These are phyloP conservation scores for Chlorella vulgaris DNA, from an alignment of 139 green algal species.

Conservation along the genomic window DNA sequence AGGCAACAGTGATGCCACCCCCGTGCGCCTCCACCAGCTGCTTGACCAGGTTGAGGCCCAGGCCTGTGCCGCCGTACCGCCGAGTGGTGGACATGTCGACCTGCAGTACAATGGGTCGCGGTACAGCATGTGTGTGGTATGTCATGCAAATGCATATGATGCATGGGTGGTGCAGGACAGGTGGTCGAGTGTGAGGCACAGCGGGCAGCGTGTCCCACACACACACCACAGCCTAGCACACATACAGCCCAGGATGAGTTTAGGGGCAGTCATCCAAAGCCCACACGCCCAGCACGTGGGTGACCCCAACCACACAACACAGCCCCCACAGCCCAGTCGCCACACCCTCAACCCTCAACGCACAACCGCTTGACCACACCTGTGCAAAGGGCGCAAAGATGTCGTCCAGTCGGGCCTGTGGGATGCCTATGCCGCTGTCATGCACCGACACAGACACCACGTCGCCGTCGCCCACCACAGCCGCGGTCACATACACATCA, in stretches of 20 bases:
- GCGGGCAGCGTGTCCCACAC: too few relatives aligned
- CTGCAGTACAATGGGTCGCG: conserved; percentile 42
- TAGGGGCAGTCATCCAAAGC: too few relatives aligned
- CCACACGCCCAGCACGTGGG: not conserved
- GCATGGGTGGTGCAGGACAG: too few relatives aligned
- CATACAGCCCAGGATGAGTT: too few relatives aligned
- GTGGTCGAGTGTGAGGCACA: too few relatives aligned
- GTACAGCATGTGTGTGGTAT: too few relatives aligned
- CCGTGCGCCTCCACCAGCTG: conserved; percentile 73
- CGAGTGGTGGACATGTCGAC: conserved; percentile 72
- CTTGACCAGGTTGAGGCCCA: conserved; percentile 69
- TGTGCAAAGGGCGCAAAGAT: conserved; percentile 76
- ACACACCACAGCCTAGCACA: too few relatives aligned
- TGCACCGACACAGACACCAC: conserved; percentile 49
- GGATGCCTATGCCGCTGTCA: conserved; percentile 71
- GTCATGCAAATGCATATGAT: too few relatives aligned
- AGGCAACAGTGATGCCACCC: conserved; percentile 53
- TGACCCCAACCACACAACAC: not conserved
- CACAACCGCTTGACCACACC: conserved; percentile 41
- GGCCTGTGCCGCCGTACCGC: conserved; percentile 79
- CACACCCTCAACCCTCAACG: not conserved
- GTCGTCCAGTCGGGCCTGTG: conserved; percentile 50
- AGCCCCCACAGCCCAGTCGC: too few relatives aligned
- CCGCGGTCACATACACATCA: conserved; percentile 38
- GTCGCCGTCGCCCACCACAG: not conserved